Conservation (phyloP, 1,284 basidiomycete genomes). For the Omphalotus olearius region DNA sequence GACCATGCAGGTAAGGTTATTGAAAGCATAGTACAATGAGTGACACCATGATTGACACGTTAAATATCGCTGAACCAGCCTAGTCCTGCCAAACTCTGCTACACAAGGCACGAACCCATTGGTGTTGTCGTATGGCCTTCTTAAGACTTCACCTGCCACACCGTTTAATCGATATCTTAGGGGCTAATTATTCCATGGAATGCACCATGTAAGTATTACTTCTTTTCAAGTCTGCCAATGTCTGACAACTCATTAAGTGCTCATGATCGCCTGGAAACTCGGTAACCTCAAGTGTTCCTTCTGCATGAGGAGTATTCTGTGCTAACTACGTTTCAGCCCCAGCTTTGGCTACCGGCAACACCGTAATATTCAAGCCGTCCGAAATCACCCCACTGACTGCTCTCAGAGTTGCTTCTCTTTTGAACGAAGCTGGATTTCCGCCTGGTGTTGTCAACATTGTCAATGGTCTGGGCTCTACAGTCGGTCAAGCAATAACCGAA, state of each 20-base stretch:
- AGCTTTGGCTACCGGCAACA: constrained; percentile 66
- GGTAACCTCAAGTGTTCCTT: constrained; percentile 46
- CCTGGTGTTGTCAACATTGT: constrained; percentile 67
- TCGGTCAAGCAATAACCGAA: constrained; percentile 53
- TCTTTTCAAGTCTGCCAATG: too few relatives aligned
- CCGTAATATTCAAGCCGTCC: constrained; percentile 79
- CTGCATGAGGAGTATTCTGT: background rate
- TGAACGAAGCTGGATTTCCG: constrained; percentile 55
- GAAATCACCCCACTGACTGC: constrained; percentile 87
- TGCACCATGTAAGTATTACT: constrained; percentile 28
- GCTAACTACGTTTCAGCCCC: background rate
- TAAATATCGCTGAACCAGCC: too few relatives aligned
- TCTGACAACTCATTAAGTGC: background rate
- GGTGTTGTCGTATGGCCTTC: constrained; percentile 57
- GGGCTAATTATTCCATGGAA: constrained; percentile 57
- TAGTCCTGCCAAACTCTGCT: constrained; percentile 48
- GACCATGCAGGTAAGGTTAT: constrained; percentile 41
- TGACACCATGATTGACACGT: too few relatives aligned
- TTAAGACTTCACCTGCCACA: too few relatives aligned
- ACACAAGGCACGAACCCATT: constrained; percentile 85
- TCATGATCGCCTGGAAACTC: constrained; percentile 75
- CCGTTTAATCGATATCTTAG: background rate
- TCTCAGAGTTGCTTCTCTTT: constrained; percentile 43
- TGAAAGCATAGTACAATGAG: too few relatives aligned
- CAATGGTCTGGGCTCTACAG: constrained; percentile 63